Conservation (phyloP, 768 basidiomycete genomes). For the Russula earlei region DNA sequence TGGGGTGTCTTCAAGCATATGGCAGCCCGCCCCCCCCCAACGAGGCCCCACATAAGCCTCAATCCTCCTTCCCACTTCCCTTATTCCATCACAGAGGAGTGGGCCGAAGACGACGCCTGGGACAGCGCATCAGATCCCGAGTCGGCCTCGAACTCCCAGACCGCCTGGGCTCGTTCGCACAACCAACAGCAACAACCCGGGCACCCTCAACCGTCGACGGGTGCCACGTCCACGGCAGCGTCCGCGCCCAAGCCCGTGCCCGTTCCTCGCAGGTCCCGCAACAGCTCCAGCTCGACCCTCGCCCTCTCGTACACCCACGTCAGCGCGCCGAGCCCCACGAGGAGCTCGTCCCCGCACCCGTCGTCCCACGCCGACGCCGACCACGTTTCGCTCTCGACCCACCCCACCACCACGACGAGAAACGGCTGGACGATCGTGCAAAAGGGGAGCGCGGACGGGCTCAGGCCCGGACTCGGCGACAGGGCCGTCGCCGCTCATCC, state of each 20-base stretch:
- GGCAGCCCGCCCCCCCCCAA: constrained; percentile 22
- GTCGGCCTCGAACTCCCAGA: constrained; percentile 10
- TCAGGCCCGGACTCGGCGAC: not conserved
- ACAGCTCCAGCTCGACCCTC: constrained; percentile 20
- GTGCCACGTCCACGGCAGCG: constrained; percentile 1
- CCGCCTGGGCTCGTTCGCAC: constrained; percentile 13
- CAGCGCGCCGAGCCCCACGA: constrained; percentile 16
- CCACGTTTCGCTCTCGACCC: not conserved
- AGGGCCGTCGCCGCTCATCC: not conserved
- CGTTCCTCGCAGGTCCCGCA: constrained; percentile 12
- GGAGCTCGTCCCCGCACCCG: constrained; percentile 13
- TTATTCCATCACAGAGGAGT: constrained; percentile 22
- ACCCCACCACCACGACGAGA: constrained; percentile 7
- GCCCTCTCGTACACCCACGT: constrained; percentile 21
- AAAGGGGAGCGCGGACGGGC: not conserved
- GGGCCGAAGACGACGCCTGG: constrained; percentile 30
- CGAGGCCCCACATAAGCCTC: constrained; percentile 21
- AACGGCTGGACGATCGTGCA: constrained; percentile 20
- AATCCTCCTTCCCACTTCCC: constrained; percentile 20
- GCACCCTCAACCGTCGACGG: constrained; percentile 1
- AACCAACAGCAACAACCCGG: constrained; percentile 1
- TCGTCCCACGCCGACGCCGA: not conserved
- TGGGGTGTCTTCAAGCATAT: not conserved
- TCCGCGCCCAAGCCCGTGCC: constrained; percentile 17
- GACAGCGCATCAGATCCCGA: constrained; percentile 28